Base-by-base conservation (phyloP, 106 monocot species). In the Triglochin maritima region DNA sequence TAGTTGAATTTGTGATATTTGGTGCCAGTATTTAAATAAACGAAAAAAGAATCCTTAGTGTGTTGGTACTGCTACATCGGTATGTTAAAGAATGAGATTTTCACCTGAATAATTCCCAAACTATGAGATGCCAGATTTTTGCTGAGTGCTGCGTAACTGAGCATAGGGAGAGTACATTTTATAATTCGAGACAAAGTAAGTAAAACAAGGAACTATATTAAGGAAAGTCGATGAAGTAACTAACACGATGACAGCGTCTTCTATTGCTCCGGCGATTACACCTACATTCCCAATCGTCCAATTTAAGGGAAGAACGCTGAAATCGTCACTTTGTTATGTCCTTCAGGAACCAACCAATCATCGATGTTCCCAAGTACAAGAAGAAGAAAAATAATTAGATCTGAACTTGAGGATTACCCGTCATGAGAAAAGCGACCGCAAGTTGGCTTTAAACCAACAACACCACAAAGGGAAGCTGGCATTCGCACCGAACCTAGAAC, bases 281-380 rank as follows among this genome's bases (percentile, higher is more conserved):
- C 94, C 94, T 8, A 84, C 76, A 80, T 80, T 85, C 44, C 94
- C 94, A 64, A 94, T 82, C 4, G 94, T 94, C 94, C 94, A 94
- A 66, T 94, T 94, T 51, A 94, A 61, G 17, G 94, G 94, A 81
- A 94, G 86, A 73, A 89, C 77, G 41, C 94, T 94, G 50, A 66
- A 60, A 47, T 0, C 59, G 11, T 3, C 10, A 29, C 15, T 7
- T 3, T 3, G 5, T 60, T 17, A 13, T 15, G 17, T 2, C 3
- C 3, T 15, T 15, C 12, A 15, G 15, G 17, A 7, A 60, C 29
- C 1, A 29, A 29, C 29, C 29, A 29, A 29, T 29, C 29, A 29
- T 29, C 29, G 29, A 29, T 29, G 29, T n/a, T n/a, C n/a, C n/a
- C n/a, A n/a, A n/a, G n/a, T n/a, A n/a, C n/a, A n/a, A 1, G 29